A percentile compares a stretch with the other conserved stretches of the same genome.
phyloP scores from a whole-genome alignment of 75 land plant species.

The Sequoiadendron giganteum region DNA sequence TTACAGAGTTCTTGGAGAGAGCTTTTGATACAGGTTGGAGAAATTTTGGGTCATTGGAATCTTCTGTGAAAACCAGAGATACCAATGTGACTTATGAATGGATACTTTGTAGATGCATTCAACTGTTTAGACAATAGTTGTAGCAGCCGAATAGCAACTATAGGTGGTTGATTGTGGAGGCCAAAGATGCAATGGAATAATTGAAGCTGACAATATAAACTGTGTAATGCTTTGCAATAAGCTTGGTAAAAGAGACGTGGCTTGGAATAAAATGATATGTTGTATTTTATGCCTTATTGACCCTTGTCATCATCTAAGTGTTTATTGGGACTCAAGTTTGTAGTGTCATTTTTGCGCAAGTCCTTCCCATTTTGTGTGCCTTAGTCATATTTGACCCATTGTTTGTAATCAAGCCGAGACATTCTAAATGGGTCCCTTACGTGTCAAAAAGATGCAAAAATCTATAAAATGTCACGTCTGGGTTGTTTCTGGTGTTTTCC shows the following conservation, averaged over 20 bases:
- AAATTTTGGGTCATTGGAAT: slow-evolving; percentile 24
- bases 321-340: no score
- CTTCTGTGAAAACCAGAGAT: background rate
- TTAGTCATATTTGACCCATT: no score
- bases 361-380: no score
- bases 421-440: no score
- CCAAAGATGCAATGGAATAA: background rate
- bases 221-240: background rate
- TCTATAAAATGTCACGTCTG: no score
- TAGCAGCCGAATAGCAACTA: slow-evolving; percentile 43
- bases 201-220: background rate
- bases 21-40: slow-evolving; percentile 55
- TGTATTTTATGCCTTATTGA: no score
- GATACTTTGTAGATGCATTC: slow-evolving; percentile 30
- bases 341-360: no score
- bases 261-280: background rate
- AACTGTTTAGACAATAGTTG: slow-evolving; percentile 58
- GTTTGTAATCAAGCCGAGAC: no score
- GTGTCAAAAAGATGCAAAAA: no score
- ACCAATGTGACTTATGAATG: slow-evolving; percentile 15
- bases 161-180: slow-evolving; percentile 1
- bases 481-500: no score
- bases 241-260: background rate
- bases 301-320: no score
- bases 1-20: slow-evolving; percentile 77